phyloP scores from a whole-genome alignment of 176 grass and related monocot genomes.

The Miscanthus lutarioriparius region DNA sequence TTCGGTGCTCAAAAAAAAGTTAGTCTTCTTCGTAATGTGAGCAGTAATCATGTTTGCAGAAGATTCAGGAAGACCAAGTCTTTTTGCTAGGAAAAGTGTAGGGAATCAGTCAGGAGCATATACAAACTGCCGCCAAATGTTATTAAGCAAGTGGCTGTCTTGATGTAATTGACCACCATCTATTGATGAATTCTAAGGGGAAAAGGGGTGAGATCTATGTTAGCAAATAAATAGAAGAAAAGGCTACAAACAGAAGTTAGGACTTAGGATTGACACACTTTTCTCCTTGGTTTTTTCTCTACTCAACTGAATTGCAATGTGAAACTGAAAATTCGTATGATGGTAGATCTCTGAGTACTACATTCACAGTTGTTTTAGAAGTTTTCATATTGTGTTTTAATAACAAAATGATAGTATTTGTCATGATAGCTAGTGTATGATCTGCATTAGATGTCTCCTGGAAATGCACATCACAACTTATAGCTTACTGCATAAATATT shows the following conservation, averaged over 20 bases:
- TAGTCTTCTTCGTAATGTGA: slow-evolving; percentile 25
- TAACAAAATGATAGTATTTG: neutral
- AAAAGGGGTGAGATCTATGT: neutral
- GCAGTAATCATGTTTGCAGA: slow-evolving; percentile 22
- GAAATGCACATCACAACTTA: neutral
- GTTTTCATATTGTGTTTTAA: slow-evolving; percentile 7
- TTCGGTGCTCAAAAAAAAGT: neutral
- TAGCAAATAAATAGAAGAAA: neutral
- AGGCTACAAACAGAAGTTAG: neutral
- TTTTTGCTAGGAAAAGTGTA: slow-evolving; percentile 2
- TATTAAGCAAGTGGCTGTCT: neutral
- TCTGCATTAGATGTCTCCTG: neutral
- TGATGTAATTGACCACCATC: neutral
- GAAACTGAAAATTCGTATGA: neutral
- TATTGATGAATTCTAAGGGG: neutral
- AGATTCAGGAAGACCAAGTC: slow-evolving; percentile 12
- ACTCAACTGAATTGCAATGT: neutral
- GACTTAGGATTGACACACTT: neutral
- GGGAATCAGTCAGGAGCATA: neutral
- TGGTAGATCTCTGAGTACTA: neutral
- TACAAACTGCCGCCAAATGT: neutral
- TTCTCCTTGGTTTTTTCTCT: neutral
- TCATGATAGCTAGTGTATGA: slow-evolving; percentile 5
- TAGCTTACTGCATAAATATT: neutral
- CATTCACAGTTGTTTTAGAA: neutral